These are phyloP conservation scores for Barnettozyma vustinii DNA, from an alignment of 805 yeast genomes.

Conservation along the genomic window DNA sequence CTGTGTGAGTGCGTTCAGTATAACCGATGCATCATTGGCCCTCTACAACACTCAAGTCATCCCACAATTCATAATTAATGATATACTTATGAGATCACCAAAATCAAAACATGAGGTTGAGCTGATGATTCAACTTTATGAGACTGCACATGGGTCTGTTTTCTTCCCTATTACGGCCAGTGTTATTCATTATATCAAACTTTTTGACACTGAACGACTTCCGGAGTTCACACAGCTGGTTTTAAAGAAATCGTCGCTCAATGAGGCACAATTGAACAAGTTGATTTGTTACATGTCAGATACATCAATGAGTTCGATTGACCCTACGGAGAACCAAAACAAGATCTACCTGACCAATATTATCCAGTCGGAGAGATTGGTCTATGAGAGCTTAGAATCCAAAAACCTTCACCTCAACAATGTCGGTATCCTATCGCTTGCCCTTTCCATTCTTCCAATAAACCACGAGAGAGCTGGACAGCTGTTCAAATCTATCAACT, in stretches of 20 bases:
- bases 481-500: constrained; percentile 1
- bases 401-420: neutral
- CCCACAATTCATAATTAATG: constrained; percentile 36
- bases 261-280: constrained; percentile 5
- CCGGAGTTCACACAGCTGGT: constrained; percentile 2
- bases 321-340: constrained; percentile 1
- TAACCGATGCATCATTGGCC: constrained; percentile 30
- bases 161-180: constrained; percentile 1
- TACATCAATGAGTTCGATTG: constrained; percentile 3
- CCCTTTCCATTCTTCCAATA: neutral
- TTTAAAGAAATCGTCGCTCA: constrained; percentile 2
- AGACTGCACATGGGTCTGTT: neutral
- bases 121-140: constrained; percentile 7
- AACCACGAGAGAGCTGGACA: constrained; percentile 1
- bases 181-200: constrained; percentile 14
- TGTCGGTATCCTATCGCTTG: constrained; percentile 2
- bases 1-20: constrained; percentile 28
- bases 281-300: constrained; percentile 9
- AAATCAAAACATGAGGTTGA: constrained; percentile 15
- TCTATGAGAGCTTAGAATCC: neutral
- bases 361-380: neutral
- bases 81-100: constrained; percentile 33
- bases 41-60: constrained; percentile 27
- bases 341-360: neutral
- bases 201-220: constrained; percentile 8